Base-by-base conservation (phyloP, 192 early-diverging fungal genomes). In the Gaertneriomyces semiglobifer region DNA sequence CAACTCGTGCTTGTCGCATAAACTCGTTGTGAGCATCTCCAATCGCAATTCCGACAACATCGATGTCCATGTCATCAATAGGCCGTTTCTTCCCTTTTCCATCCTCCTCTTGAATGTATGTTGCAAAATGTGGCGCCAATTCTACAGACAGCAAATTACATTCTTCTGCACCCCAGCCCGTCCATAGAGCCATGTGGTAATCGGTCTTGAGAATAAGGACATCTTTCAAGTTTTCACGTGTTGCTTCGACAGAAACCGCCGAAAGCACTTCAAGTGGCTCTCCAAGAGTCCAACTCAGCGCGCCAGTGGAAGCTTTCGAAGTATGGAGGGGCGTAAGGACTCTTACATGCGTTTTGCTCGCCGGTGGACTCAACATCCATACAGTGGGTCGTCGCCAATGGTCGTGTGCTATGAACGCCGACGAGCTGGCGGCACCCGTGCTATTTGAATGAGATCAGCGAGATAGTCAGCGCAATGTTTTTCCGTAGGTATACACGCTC, bases 161-260 rank as follows among this genome's bases (percentile, higher is more conserved):
- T 68, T 10, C 42, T 41, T 38, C 77, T 73, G 25, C 25, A 33
- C 25, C 25, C 25, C 25, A 33, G 25, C 25, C 25, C n/a, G 63
- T 75, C 81, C 78, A 79, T 6, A 82, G 46, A 2, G 58, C 53
- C 19, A 83, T 20, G n/a, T 44, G 62, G 33, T 66, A 63, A 7
- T 77, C 66, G 9, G 43, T 43, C 14, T 72, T 44, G 5, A 79
- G 47, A 6, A 80, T 55, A 25, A 84, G 52, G 41, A 82, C 72
- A 53, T 84, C 83, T 16, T 8, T n/a, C 12, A 63, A 52, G 5
- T 68, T 47, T 6, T 18, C 19, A 19, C 79, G 58, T 16, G 79
- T 83, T 58, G 69, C 73, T 14, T 60, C 59, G 12, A 81, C 48
- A 7, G 73, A 65, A 4, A 74, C 53, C 3, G 83, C 81, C 20